phyloP scores from a whole-genome alignment of 1,284 basidiomycete species.

The Polyporus tsugae region DNA sequence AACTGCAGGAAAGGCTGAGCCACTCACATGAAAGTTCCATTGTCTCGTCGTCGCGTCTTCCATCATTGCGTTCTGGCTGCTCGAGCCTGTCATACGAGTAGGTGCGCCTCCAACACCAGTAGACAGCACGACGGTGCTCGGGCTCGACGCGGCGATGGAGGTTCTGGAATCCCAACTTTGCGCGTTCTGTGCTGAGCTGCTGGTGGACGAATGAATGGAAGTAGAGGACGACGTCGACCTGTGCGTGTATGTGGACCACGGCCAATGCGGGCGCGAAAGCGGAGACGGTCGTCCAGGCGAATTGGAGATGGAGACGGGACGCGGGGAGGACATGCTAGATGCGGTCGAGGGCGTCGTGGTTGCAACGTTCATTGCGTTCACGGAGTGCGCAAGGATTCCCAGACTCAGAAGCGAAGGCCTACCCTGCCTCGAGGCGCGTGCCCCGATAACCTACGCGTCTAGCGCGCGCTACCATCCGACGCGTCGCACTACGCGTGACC shows the following conservation, averaged over 20 bases:
- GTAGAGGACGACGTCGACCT: slow-evolving; percentile 44
- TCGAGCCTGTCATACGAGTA: slow-evolving; percentile 19
- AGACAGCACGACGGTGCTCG: slow-evolving; percentile 38
- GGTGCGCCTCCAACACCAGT: slow-evolving; percentile 28
- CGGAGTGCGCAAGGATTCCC: neutral
- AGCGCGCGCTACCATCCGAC: neutral
- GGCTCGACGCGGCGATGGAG: slow-evolving; percentile 34
- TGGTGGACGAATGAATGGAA: slow-evolving; percentile 34
- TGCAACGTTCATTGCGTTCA: slow-evolving; percentile 18
- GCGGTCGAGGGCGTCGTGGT: neutral
- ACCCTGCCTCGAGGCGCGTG: neutral
- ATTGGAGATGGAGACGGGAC: slow-evolving; percentile 46
- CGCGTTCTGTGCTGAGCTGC: slow-evolving; percentile 34
- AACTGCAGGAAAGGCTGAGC: neutral
- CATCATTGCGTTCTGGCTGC: slow-evolving; percentile 29
- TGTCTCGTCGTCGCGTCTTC: slow-evolving; percentile 61
- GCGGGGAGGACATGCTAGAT: slow-evolving; percentile 51
- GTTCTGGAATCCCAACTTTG: slow-evolving; percentile 42
- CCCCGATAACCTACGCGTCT: slow-evolving; percentile 10
- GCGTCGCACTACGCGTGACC: slow-evolving; percentile 20
- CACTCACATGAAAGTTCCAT: slow-evolving; percentile 66
- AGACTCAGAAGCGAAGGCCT: slow-evolving; percentile 9
- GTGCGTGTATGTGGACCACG: slow-evolving; percentile 56
- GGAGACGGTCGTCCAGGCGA: slow-evolving; percentile 56
- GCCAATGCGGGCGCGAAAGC: slow-evolving; percentile 65